Evolutionary conservation across 148 eudicot species (phyloP), one percentile per base, ranked within the genome.

Genomic region (Dianthus caryophyllus): DNA sequence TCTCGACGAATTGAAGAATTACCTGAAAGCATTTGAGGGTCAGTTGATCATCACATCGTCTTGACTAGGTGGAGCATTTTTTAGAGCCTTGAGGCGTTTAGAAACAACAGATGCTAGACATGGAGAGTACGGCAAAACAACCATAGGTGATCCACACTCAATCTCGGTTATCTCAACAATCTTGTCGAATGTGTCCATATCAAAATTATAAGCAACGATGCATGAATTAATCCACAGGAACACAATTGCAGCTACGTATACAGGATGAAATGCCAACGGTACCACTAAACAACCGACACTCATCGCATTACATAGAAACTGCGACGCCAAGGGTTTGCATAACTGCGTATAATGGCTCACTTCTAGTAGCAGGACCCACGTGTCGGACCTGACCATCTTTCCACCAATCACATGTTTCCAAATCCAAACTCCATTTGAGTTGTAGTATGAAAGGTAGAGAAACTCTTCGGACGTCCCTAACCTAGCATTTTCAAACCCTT

Each of bases 351-450:
- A 20, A 2, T 29, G 25, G 39, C 58, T 66, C 4, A 66, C 30
- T 49, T 66, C 57, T 18, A 50, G n/a, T 20, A 66, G 20, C 2
- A 58, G 69, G 5, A 50, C 1, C 69, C 69, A 66, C 12, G 69
- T 57, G 25, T 66, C 69, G 0, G 15, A n/a, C 10, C 38, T 33
- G 38, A 33, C 38, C 3, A 2, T 66, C 10, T 7, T 4, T 27
- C 69, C 69, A 12, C 20, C 29, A 46, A 44, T 52, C 26, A 25
- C 56, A 66, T 66, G 69, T 33, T 66, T 66, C 69, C 69, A 66
- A 66, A 66, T 50, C 69, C 69, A 66, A 49, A 66, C 31, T 1
- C 69, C 69, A 21, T 1, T 33, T 26, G 38, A 30, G 31, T 31
- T 51, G 21, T 29, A 66, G 33, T 49, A 66, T 2, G 57, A 66